phyloP scores from a whole-genome alignment of 371 early-diverging fungal genomes.

The Actinomucor elegans region DNA sequence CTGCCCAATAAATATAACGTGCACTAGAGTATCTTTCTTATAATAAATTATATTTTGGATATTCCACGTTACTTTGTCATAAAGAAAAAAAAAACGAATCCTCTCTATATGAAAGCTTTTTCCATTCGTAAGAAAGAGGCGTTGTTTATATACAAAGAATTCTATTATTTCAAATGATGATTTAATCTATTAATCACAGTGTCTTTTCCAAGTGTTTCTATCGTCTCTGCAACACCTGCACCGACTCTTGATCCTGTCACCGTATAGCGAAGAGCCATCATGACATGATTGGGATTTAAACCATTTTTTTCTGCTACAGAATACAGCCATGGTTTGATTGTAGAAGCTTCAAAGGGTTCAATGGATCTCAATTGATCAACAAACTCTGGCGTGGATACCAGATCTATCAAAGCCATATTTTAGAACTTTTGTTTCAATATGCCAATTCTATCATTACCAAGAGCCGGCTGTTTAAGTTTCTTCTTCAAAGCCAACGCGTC shows the following conservation, averaged over 20 bases:
- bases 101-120: neutral
- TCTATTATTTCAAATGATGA: neutral
- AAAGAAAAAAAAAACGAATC: neutral
- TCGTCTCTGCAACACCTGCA: slow-evolving; percentile 61
- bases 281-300: slow-evolving; percentile 52
- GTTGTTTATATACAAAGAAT: neutral
- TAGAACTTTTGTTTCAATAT: neutral
- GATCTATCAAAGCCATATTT: too few relatives aligned
- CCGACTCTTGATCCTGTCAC: slow-evolving; percentile 68
- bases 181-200: slow-evolving; percentile 18
- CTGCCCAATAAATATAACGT: slow-evolving; percentile 33
- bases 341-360: slow-evolving; percentile 26
- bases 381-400: slow-evolving; percentile 19
- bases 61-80: too few relatives aligned
- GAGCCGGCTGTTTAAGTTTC: slow-evolving; percentile 46
- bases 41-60: too few relatives aligned
- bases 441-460: slow-evolving; percentile 17
- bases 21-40: too few relatives aligned
- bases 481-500: slow-evolving; percentile 49
- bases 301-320: slow-evolving; percentile 25
- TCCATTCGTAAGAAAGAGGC: neutral
- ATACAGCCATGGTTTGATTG: slow-evolving; percentile 34
- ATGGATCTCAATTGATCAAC: slow-evolving; percentile 16
- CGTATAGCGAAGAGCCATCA: slow-evolving; percentile 65
- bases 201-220: slow-evolving; percentile 48